Base-by-base conservation (phyloP, 148 eudicot species). In the Salicornia ramosissima region DNA sequence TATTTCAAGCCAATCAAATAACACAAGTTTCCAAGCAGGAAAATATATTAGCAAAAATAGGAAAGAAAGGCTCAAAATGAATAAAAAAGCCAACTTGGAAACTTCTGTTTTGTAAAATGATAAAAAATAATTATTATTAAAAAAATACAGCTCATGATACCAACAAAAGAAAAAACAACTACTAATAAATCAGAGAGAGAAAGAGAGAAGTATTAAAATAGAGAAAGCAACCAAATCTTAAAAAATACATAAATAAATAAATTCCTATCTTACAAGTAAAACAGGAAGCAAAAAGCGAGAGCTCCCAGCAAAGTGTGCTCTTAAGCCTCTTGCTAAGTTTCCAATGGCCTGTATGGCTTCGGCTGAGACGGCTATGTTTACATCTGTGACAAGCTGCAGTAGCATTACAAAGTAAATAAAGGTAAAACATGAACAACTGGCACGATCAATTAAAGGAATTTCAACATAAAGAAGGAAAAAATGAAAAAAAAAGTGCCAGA, bases 311-410 rank as follows among this genome's bases (percentile, higher is more conserved):
- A 95, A 95, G 83, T 89, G 85, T 10, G 91, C 84, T 75, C 99
- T 82, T 78, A 95, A 71, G 52, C 99, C 99, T 78, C 71, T 81
- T 18, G 99, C 96, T 78, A 95, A 96, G 78, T 95, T 95, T 67
- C 97, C 99, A 57, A 95, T 80, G 69, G 99, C 99, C 83, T 91
- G 99, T 70, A 95, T 81, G 66, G 97, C 91, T 78, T 95, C 99
- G 72, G 87, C 97, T 73, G 96, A 82, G 56, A 95, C 99, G 61
- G 97, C 99, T 64, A 95, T 86, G 74, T 95, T 95, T 24, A 95
- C 90, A 81, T 95, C 99, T 74, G 86, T 91, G 75, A 87, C 81
- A 71, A 95, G 91, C 99, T 95, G 96, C 74, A 78, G 43, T 5
- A 30, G 74, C 34, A 74, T 57, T 26, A 53, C 30, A 75, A 24